Percentiles rank a stretch among this genome's conserved stretches.
phyloP scores from a whole-genome alignment of 208 protist species.

The Leishmania amazonensis region DNA sequence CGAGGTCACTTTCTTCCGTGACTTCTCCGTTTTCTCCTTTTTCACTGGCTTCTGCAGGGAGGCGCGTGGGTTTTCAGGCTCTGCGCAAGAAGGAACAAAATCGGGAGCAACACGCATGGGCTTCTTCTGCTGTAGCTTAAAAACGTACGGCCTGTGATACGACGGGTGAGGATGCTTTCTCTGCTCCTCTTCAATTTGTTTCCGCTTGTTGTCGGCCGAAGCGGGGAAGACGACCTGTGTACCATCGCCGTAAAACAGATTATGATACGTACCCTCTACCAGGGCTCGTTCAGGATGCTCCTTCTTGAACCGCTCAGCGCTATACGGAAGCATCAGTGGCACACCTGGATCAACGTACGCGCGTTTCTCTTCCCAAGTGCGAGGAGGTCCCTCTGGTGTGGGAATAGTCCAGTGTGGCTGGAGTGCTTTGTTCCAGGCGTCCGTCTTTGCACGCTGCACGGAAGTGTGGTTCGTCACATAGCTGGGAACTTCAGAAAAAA shows the following conservation, averaged over 20 bases:
- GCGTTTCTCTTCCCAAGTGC: constrained; percentile 37
- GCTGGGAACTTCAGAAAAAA: constrained; percentile 72
- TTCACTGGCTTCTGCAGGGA: background rate
- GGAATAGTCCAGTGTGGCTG: constrained; percentile 16
- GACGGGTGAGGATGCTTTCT: constrained; percentile 29
- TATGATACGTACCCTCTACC: constrained; percentile 61
- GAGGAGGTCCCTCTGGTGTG: constrained; percentile 13
- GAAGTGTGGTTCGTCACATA: constrained; percentile 35
- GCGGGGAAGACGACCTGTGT: constrained; percentile 54
- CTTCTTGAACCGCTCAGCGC: constrained; percentile 39
- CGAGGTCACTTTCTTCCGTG: constrained; percentile 5
- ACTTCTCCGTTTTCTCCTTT: constrained; percentile 16
- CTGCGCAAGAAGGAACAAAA: constrained; percentile 83
- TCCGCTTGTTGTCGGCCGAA: constrained; percentile 69
- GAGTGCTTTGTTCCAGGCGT: constrained; percentile 20
- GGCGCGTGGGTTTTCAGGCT: constrained; percentile 27
- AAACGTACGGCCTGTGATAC: constrained; percentile 19
- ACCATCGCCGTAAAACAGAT: constrained; percentile 76
- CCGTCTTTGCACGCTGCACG: constrained; percentile 7
- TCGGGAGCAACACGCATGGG: constrained; percentile 56
- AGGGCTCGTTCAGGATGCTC: constrained; percentile 29
- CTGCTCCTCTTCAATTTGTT: constrained; percentile 51
- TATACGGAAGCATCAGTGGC: constrained; percentile 63
- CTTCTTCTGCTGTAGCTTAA: constrained; percentile 35
- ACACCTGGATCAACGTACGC: constrained; percentile 75